Conservation (phyloP, 2,329 filamentous ascomycete genomes). For the Thielaviopsis musarum region DNA sequence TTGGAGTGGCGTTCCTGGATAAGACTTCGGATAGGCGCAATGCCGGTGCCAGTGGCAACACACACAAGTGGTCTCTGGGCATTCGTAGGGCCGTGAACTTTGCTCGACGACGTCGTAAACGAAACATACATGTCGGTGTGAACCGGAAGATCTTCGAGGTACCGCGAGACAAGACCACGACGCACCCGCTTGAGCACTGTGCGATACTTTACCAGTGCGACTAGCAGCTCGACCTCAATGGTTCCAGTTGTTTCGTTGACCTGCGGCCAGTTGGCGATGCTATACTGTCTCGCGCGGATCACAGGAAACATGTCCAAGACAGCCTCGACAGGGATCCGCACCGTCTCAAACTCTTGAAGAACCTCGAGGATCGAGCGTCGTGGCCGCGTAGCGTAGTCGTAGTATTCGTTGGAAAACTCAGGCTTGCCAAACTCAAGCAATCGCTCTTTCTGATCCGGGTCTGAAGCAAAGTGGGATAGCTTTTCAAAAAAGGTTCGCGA, state of each 20-base stretch:
- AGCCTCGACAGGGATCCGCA: conserved; percentile 63
- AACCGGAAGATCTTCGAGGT: conserved; percentile 48
- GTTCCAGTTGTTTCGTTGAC: conserved; percentile 15
- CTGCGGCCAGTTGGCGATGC: conserved; percentile 49
- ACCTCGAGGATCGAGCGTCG: conserved; percentile 84
- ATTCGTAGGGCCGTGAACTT: conserved; percentile 36
- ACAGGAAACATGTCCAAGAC: conserved; percentile 59
- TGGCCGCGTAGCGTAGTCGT: conserved; percentile 85
- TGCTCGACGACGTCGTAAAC: conserved; percentile 21
- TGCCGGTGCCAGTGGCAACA: conserved; percentile 70
- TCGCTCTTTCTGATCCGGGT: conserved; percentile 60
- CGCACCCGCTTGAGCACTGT: conserved; percentile 73
- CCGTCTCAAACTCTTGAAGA: conserved; percentile 72
- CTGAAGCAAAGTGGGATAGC: conserved; percentile 57
- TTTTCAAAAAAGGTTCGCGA: conserved; percentile 70
- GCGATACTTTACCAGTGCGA: conserved; percentile 81
- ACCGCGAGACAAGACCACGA: conserved; percentile 79
- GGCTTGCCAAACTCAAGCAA: conserved; percentile 70
- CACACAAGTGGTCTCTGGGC: conserved; percentile 46
- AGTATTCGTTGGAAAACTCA: conserved; percentile 74
- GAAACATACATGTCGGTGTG: conserved; percentile 18
- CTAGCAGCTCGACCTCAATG: conserved; percentile 47
- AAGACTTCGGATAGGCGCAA: conserved; percentile 70
- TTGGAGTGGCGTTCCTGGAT: conserved; percentile 52
- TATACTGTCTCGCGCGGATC: conserved; percentile 83